Evolutionary conservation across 805 yeast species (phyloP).

Genomic region (Myxozyma melibiosi): DNA sequence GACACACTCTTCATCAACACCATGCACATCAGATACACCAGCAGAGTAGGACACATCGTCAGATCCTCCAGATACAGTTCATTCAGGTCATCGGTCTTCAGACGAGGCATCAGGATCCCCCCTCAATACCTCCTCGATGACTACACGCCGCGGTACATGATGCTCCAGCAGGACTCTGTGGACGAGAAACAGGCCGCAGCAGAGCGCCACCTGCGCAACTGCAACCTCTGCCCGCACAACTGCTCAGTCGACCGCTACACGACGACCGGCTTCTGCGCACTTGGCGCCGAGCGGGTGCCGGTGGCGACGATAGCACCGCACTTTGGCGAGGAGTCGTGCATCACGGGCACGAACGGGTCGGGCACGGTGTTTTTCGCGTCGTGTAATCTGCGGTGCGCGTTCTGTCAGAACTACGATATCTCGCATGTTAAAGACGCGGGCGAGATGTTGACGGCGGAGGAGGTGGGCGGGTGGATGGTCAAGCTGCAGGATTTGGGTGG

Average conservation of each 20-base stretch:
- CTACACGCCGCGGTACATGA: slow-evolving; percentile 26
- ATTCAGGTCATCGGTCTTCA: no score
- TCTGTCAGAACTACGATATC: slow-evolving; percentile 35
- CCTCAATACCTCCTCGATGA: slow-evolving; percentile 34
- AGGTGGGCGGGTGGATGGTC: slow-evolving; percentile 34
- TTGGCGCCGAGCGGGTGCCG: slow-evolving; percentile 30
- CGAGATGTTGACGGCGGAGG: slow-evolving; percentile 33
- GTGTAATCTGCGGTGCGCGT: slow-evolving; percentile 34
- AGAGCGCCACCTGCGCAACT: slow-evolving; percentile 20
- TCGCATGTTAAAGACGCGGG: slow-evolving; percentile 32
- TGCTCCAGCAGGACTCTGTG: slow-evolving; percentile 11
- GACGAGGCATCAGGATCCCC: slow-evolving; percentile 29
- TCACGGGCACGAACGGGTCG: slow-evolving; percentile 32
- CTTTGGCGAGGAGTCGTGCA: slow-evolving; percentile 34
- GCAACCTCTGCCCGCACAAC: slow-evolving; percentile 33
- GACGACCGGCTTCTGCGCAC: slow-evolving; percentile 31
- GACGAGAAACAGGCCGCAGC: slow-evolving; percentile 22
- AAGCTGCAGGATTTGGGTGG: slow-evolving; percentile 33
- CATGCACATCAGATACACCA: no score
- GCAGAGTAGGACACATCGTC: no score
- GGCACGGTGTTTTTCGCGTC: slow-evolving; percentile 35
- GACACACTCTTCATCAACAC: no score
- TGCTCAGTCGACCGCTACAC: slow-evolving; percentile 32
- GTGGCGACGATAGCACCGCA: slow-evolving; percentile 34
- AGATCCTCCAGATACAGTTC: no score